Evolutionary conservation across 768 basidiomycete species (phyloP).

Genomic region (Trametes gibbosa): DNA sequence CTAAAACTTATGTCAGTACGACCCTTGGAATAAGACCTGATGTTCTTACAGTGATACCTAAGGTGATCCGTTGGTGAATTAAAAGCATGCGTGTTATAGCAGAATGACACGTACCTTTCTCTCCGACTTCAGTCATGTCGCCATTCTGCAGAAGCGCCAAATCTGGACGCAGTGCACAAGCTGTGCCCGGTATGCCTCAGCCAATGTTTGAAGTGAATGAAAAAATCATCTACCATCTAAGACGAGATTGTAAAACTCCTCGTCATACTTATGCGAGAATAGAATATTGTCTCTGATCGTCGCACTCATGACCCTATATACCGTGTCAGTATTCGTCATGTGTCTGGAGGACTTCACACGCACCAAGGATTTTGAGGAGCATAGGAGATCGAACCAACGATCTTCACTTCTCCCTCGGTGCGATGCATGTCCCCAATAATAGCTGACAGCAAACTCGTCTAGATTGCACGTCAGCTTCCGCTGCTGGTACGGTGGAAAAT

Average conservation of each 20-base stretch:
- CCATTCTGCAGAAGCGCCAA: conserved; percentile 76
- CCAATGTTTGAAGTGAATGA: neutral
- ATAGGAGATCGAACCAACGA: conserved; percentile 75
- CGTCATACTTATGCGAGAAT: conserved; percentile 88
- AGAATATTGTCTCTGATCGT: conserved; percentile 88
- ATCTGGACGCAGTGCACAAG: conserved; percentile 81
- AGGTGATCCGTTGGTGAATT: conserved; percentile 28
- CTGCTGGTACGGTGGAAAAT: neutral
- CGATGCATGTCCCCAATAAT: conserved; percentile 87
- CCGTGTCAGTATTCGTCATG: neutral
- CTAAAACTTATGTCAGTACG: conserved; percentile 31
- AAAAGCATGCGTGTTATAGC: neutral
- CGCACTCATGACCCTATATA: conserved; percentile 73
- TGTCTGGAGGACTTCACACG: neutral
- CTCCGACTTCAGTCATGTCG: conserved; percentile 83
- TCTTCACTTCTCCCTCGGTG: conserved; percentile 64
- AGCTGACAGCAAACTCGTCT: conserved; percentile 75
- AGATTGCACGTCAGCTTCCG: conserved; percentile 6
- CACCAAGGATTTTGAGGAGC: conserved; percentile 88
- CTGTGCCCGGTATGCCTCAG: neutral
- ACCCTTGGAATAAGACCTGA: neutral
- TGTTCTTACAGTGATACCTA: conserved; percentile 52
- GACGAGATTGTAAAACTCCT: conserved; percentile 77
- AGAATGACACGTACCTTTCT: conserved; percentile 55
- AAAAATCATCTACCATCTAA: conserved; percentile 57